A percentile compares a stretch with the other conserved stretches of the same genome.
These are phyloP conservation scores for Pyrenochaeta sp. DNA, from an alignment of 2,329 filamentous ascomycete genomes.

Conservation along the genomic window DNA sequence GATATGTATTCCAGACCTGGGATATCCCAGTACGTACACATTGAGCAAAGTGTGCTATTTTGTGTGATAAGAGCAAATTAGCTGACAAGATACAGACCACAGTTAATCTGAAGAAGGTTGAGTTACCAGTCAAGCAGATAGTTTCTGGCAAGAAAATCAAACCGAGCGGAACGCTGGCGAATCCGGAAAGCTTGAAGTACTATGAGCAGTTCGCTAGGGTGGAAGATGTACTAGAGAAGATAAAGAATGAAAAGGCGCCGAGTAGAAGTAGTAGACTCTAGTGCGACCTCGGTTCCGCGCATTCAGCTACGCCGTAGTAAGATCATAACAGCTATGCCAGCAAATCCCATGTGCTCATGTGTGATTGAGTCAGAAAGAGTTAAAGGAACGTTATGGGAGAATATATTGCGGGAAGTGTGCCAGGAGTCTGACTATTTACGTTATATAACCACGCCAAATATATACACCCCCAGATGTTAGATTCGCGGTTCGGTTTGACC, in stretches of 20 bases:
- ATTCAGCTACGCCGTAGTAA: too few species aligned
- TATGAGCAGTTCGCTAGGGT: constrained; percentile 82
- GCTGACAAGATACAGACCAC: constrained; percentile 66
- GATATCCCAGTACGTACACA: constrained; percentile 75
- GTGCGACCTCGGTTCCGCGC: background rate
- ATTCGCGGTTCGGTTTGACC: too few species aligned
- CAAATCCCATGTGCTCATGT: too few species aligned
- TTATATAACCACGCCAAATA: too few species aligned
- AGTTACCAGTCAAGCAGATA: constrained; percentile 84
- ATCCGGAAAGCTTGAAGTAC: constrained; percentile 77
- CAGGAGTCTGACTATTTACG: too few species aligned
- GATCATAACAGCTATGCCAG: too few species aligned
- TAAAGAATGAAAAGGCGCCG: constrained; percentile 19
- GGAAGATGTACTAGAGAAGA: constrained; percentile 62
- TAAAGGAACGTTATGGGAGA: too few species aligned
- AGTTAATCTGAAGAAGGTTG: constrained; percentile 86
- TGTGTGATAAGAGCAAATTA: background rate
- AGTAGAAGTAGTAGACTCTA: constrained; percentile 13
- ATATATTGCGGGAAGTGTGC: too few species aligned
- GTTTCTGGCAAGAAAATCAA: constrained; percentile 78
- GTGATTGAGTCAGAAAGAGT: too few species aligned
- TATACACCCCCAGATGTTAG: too few species aligned
- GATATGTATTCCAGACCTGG: constrained; percentile 79
- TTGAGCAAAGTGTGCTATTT: background rate
- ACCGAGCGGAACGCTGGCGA: constrained; percentile 77